Base-by-base conservation (phyloP, 129 eudicot species). In the Flaveria trinervia region DNA sequence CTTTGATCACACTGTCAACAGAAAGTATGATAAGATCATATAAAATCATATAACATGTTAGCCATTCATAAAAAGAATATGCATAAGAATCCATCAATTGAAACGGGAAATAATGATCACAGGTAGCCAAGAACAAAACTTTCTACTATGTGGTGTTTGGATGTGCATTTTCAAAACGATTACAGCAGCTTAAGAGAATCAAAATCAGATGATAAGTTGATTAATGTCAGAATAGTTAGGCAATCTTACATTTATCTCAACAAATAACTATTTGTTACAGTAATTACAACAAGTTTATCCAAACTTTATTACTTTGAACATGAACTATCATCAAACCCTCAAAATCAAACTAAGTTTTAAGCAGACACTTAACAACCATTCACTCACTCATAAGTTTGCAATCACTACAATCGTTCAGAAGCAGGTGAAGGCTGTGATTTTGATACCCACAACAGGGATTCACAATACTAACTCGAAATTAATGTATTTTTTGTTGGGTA, bases 1-100 rank as follows among this genome's bases (percentile, higher is more conserved):
- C 91, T 84, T 95, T 95, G 30, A 95, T 89, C 80, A 95, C 99
- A 83, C 99, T 95, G 90, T 26, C 89, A 87, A 59, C 64, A 62
- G 15, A 43, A 44, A 84, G 55, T 23, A 39, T 16, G 70, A 7
- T 36, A 46, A 57, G 7, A 17, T 41, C 43, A 61, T 2, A 52
- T 57, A 12, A 76, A 60, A 55, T 13, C 70, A 68, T 70, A 9
- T 33, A 60, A 17, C 15, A 14, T 9, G 73, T 2, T 41, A 68
- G 9, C 15, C 16, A n/a, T 28, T 50, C 59, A 77, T 12, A 66
- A 64, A 13, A 15, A 30, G 9, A 74, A 66, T 7, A 41, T 20
- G 20, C 30, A 33, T 33, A 5, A 33, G 30, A 26, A 28, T 28
- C 30, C 7, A 41, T 65, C 72, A 23, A 65, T 71, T 57, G 30